These are phyloP conservation scores for Scytalidium lignicola DNA, from an alignment of 2,329 filamentous ascomycete species.

Conservation along the genomic window DNA sequence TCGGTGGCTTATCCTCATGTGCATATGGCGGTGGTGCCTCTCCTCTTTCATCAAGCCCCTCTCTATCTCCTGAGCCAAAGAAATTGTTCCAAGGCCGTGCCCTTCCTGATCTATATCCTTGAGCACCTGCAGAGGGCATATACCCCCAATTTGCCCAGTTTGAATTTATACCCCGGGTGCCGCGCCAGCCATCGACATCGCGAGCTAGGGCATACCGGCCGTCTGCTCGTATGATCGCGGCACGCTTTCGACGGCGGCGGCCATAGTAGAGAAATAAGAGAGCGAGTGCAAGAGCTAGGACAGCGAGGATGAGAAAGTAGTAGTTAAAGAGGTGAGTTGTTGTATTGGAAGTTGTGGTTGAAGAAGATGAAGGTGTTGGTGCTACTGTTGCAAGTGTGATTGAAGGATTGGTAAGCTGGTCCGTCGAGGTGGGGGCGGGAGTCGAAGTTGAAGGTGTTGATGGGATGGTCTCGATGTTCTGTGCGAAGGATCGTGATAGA, in stretches of 20 bases:
- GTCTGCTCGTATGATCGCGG: constrained; percentile 8
- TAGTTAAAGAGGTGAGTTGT: constrained; percentile 49
- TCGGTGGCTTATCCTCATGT: constrained; percentile 22
- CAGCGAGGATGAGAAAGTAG: constrained; percentile 43
- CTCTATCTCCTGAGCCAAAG: constrained; percentile 26
- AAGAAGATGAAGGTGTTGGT: neutral
- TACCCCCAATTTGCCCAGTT: constrained; percentile 16
- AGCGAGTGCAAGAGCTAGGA: constrained; percentile 37
- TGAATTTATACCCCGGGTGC: neutral
- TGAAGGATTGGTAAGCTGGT: neutral
- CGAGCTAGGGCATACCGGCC: constrained; percentile 27
- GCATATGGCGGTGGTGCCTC: constrained; percentile 61
- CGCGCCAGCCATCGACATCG: constrained; percentile 19
- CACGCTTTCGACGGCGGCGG: constrained; percentile 27
- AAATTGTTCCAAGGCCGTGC: neutral
- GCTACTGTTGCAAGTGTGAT: constrained; percentile 2
- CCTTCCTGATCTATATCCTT: neutral
- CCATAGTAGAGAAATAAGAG: constrained; percentile 39
- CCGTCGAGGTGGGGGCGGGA: constrained; percentile 8
- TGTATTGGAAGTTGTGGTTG: constrained; percentile 3
- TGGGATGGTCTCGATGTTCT: constrained; percentile 9
- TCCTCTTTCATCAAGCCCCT: constrained; percentile 59
- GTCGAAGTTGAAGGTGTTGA: neutral
- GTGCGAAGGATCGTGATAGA: constrained; percentile 16
- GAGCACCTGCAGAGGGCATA: neutral